phyloP scores from a whole-genome alignment of 768 basidiomycete genomes.

The Pleurotus tuber-regium region DNA sequence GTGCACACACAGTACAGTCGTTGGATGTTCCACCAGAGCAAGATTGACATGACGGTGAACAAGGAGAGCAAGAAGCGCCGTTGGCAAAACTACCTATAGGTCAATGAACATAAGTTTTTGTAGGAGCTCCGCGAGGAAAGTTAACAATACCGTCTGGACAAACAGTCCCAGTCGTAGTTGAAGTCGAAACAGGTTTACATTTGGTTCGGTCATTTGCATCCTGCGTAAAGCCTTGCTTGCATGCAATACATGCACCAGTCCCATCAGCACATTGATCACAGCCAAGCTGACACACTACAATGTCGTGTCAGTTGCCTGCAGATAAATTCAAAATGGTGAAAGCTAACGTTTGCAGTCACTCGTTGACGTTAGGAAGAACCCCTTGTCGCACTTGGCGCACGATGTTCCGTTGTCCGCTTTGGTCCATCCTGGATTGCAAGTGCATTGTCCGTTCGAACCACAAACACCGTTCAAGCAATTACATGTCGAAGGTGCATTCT shows the following conservation, averaged over 20 bases:
- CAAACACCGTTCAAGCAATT: slow-evolving; percentile 82
- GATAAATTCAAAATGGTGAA: too few species aligned
- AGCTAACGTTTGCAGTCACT: slow-evolving; percentile 60
- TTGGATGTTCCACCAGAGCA: slow-evolving; percentile 64
- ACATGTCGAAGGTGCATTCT: slow-evolving; percentile 57
- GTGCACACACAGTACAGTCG: slow-evolving; percentile 67
- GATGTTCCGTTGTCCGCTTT: slow-evolving; percentile 60
- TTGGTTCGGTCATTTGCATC: slow-evolving; percentile 60
- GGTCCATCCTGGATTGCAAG: slow-evolving; percentile 60
- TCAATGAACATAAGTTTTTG: background rate
- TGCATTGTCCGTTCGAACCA: slow-evolving; percentile 60
- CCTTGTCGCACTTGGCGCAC: slow-evolving; percentile 60
- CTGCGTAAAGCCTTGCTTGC: slow-evolving; percentile 65
- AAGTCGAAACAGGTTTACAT: slow-evolving; percentile 53
- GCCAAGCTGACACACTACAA: slow-evolving; percentile 60
- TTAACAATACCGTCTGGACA: slow-evolving; percentile 57
- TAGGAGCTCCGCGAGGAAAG: background rate
- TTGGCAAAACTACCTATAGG: slow-evolving; percentile 39
- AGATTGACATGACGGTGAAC: slow-evolving; percentile 62
- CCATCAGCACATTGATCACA: slow-evolving; percentile 61
- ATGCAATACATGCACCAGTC: slow-evolving; percentile 68
- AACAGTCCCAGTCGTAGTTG: slow-evolving; percentile 47
- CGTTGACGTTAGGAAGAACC: slow-evolving; percentile 57
- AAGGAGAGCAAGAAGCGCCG: slow-evolving; percentile 50
- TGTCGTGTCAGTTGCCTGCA: too few species aligned